Evolutionary conservation across 2,329 filamentous ascomycete species (phyloP).

Genomic region (Triangularia setosa): DNA sequence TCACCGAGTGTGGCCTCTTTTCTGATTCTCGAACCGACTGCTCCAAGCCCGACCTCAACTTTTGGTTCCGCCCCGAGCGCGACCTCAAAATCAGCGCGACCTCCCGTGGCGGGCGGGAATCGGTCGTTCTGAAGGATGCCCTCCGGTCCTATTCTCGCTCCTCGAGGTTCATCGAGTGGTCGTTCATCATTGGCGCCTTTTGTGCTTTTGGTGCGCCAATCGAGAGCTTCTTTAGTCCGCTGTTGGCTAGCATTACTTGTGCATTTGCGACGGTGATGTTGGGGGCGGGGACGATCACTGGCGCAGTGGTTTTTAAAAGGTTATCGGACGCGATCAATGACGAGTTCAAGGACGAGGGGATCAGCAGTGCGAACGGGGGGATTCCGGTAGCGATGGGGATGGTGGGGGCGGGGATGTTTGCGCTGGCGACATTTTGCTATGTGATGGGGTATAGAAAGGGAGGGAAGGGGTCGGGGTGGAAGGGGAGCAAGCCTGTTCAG

Average conservation of each 20-base stretch:
- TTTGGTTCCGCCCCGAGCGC: slow-evolving; percentile 31
- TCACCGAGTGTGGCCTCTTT: slow-evolving; percentile 32
- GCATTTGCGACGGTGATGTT: slow-evolving; percentile 27
- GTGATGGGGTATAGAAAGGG: slow-evolving; percentile 6
- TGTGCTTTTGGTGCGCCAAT: slow-evolving; percentile 25
- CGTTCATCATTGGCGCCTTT: slow-evolving; percentile 30
- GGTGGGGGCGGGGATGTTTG: slow-evolving; percentile 25
- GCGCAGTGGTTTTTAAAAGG: slow-evolving; percentile 26
- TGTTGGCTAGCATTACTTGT: slow-evolving; percentile 20
- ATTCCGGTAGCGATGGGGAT: slow-evolving; percentile 29
- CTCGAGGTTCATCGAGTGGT: slow-evolving; percentile 29
- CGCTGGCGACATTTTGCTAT: slow-evolving; percentile 22
- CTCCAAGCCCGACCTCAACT: slow-evolving; percentile 28
- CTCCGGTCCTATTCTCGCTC: slow-evolving; percentile 27
- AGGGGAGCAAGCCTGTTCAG: neutral
- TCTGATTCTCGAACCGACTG: slow-evolving; percentile 27
- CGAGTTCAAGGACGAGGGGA: slow-evolving; percentile 25
- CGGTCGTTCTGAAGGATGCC: slow-evolving; percentile 24
- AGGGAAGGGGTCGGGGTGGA: neutral
- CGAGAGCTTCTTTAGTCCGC: slow-evolving; percentile 18
- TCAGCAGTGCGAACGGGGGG: slow-evolving; percentile 24
- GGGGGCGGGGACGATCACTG: slow-evolving; percentile 27
- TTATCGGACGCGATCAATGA: slow-evolving; percentile 28
- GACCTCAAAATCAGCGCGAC: slow-evolving; percentile 31
- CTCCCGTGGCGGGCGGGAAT: slow-evolving; percentile 21